phyloP scores from a whole-genome alignment of 768 basidiomycete genomes.

The Harrya chromipes region DNA sequence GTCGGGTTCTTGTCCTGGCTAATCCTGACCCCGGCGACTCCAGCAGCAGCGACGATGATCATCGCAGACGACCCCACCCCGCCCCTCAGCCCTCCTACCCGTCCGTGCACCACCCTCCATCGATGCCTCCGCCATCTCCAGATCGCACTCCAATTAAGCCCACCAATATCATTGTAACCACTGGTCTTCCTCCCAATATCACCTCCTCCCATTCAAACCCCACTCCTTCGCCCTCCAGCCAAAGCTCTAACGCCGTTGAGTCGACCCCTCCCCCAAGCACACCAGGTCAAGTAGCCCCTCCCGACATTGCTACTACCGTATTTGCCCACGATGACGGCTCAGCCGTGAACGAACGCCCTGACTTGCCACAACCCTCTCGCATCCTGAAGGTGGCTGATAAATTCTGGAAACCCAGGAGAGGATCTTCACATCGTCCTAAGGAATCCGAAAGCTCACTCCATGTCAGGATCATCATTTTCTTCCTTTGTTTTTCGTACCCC shows the following conservation, averaged over 20 bases:
- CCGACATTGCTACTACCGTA: constrained; percentile 37
- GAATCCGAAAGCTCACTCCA: constrained; percentile 27
- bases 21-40: constrained; percentile 57
- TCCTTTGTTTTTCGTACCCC: constrained; percentile 4
- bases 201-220: constrained; percentile 47
- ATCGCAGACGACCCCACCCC: constrained; percentile 8
- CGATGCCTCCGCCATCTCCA: constrained; percentile 21
- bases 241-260: constrained; percentile 59
- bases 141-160: constrained; percentile 20
- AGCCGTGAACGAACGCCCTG: constrained; percentile 27
- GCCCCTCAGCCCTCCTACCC: constrained; percentile 25
- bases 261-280: constrained; percentile 72
- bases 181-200: constrained; percentile 33
- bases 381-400: constrained; percentile 33
- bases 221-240: constrained; percentile 65
- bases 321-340: constrained; percentile 39
- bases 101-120: constrained; percentile 23
- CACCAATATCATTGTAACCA: constrained; percentile 33
- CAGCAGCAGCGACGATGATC: constrained; percentile 39
- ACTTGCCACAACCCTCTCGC: constrained; percentile 28
- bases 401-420: constrained; percentile 25
- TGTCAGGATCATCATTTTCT: constrained; percentile 9
- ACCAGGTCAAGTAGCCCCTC: constrained; percentile 48
- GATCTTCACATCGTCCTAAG: constrained; percentile 29
- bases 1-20: constrained; percentile 52